These are phyloP conservation scores for Earliella scabrosa DNA, from an alignment of 1,284 basidiomycete genomes.

Conservation along the genomic window DNA sequence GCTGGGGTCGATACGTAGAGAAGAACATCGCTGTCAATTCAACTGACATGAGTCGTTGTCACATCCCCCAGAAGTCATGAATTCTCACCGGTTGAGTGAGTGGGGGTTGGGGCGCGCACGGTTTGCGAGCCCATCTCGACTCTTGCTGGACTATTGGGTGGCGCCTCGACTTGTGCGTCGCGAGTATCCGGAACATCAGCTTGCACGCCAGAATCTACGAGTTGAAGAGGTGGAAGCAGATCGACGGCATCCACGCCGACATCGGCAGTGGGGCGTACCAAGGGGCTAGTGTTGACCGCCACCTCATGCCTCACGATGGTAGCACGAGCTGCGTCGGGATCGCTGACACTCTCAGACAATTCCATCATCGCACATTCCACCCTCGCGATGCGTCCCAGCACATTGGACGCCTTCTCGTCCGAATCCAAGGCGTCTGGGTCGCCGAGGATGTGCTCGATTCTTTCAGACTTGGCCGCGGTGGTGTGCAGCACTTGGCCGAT, in stretches of 20 bases:
- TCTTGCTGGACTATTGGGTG: neutral
- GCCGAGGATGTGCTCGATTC: slow-evolving; percentile 9
- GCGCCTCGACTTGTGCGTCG: slow-evolving; percentile 4
- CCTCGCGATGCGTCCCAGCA: slow-evolving; percentile 12
- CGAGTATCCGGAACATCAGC: neutral
- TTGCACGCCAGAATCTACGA: slow-evolving; percentile 5
- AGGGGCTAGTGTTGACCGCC: slow-evolving; percentile 16
- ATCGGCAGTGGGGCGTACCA: slow-evolving; percentile 5
- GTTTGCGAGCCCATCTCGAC: neutral
- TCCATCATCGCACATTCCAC: slow-evolving; percentile 18
- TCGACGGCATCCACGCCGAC: slow-evolving; percentile 4
- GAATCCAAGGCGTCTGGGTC: neutral
- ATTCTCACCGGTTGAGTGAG: neutral
- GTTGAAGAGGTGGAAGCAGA: neutral
- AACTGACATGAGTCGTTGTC: too few relatives aligned
- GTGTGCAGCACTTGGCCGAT: slow-evolving; percentile 2
- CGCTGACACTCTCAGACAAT: slow-evolving; percentile 15
- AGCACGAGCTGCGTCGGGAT: slow-evolving; percentile 21
- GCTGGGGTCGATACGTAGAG: slow-evolving; percentile 2
- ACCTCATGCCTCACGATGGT: slow-evolving; percentile 15
- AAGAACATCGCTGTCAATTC: neutral
- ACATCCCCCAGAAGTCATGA: too few relatives aligned
- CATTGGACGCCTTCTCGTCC: neutral
- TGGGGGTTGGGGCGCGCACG: neutral
- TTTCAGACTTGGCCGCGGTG: slow-evolving; percentile 2